Percentiles rank a stretch among this genome's conserved stretches.
Conservation (phyloP, 495 filamentous ascomycete genomes). For the Hypoxylon intermedium region DNA sequence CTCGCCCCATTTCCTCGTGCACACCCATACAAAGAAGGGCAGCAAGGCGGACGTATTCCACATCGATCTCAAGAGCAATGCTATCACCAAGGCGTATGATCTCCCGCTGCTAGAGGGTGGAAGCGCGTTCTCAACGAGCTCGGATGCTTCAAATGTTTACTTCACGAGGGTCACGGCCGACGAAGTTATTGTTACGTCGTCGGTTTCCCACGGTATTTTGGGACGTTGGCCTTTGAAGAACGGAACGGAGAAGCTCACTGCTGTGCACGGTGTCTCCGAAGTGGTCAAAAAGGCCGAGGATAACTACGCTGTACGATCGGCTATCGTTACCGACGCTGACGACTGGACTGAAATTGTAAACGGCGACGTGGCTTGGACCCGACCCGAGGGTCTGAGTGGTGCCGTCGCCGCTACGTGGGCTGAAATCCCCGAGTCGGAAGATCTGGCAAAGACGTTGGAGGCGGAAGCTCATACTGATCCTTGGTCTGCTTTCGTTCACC, state of each 20-base stretch:
- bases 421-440: slow-evolving; percentile 72
- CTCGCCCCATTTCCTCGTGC: slow-evolving; percentile 81
- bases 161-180: slow-evolving; percentile 80
- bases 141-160: slow-evolving; percentile 79
- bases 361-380: slow-evolving; percentile 78
- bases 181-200: slow-evolving; percentile 76
- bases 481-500: slow-evolving; percentile 81
- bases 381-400: slow-evolving; percentile 79
- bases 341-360: slow-evolving; percentile 87
- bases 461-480: slow-evolving; percentile 85
- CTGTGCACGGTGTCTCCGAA: slow-evolving; percentile 78
- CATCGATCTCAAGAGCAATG: slow-evolving; percentile 70
- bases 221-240: slow-evolving; percentile 70
- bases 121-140: slow-evolving; percentile 81
- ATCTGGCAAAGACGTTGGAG: slow-evolving; percentile 79
- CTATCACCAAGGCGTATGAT: slow-evolving; percentile 74
- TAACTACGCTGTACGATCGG: slow-evolving; percentile 78
- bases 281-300: slow-evolving; percentile 70
- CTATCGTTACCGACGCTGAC: slow-evolving; percentile 69
- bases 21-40: slow-evolving; percentile 72
- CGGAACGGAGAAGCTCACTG: slow-evolving; percentile 44
- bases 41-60: slow-evolving; percentile 89
- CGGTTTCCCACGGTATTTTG: slow-evolving; percentile 75
- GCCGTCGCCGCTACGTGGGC: slow-evolving; percentile 80
- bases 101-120: slow-evolving; percentile 71